A percentile compares a stretch with the other conserved stretches of the same genome.
Conservation (phyloP, 2,329 filamentous ascomycete genomes). For the Fusarium globosum region DNA sequence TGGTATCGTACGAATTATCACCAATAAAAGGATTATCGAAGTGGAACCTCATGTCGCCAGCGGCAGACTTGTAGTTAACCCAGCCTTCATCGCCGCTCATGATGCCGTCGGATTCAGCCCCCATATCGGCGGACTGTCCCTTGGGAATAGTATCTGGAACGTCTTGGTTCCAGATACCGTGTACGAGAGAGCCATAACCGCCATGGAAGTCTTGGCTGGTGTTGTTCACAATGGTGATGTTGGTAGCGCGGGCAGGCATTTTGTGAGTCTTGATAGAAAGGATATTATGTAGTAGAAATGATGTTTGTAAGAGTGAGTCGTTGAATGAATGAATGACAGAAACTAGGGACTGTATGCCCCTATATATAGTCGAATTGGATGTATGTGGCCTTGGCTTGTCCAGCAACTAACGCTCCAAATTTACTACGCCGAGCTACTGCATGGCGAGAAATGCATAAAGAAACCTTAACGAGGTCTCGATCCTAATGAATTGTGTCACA, state of each 20-base stretch:
- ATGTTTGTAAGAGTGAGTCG: too few species aligned
- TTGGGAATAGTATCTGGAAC: neutral
- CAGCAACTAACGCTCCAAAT: accelerated
- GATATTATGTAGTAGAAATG: neutral
- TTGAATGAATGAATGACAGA: neutral
- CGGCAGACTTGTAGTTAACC: accelerated
- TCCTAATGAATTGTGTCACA: too few species aligned
- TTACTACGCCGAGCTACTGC: accelerated
- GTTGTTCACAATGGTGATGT: neutral
- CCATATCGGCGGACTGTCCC: neutral
- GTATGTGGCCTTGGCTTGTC: accelerated
- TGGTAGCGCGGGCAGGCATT: neutral
- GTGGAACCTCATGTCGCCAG: neutral
- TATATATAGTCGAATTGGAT: neutral
- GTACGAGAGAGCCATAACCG: accelerated
- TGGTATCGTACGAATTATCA: neutral
- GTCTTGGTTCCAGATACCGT: neutral
- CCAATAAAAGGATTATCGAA: neutral
- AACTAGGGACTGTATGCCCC: accelerated
- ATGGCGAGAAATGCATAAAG: accelerated
- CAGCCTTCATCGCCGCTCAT: neutral
- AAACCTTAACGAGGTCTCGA: neutral
- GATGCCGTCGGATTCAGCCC: neutral
- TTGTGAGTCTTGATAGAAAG: neutral
- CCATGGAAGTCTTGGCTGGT: neutral